phyloP scores from a whole-genome alignment of 495 filamentous ascomycete genomes.

The Lentithecium fluviatile region DNA sequence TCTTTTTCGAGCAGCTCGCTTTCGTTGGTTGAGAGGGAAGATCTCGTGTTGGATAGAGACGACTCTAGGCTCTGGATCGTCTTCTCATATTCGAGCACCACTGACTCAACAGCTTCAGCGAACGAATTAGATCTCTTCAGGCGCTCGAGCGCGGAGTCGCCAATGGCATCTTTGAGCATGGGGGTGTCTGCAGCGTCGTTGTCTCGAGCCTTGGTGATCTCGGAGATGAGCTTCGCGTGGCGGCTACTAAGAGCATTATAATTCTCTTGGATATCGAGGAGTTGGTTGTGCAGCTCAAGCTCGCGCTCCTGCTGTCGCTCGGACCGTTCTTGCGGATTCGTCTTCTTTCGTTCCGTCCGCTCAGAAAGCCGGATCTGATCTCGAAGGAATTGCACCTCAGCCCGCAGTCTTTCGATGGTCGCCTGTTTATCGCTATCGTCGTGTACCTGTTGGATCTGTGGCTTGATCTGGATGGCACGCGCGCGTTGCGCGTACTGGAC shows the following conservation, averaged over 20 bases:
- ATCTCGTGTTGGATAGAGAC: conserved; percentile 84
- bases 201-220: conserved; percentile 83
- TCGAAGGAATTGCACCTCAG: conserved; percentile 89
- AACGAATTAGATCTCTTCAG: conserved; percentile 93
- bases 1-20: conserved; percentile 88
- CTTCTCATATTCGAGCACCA: conserved; percentile 97
- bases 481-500: conserved; percentile 96
- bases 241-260: conserved; percentile 86
- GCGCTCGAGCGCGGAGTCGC: conserved; percentile 80
- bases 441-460: conserved; percentile 83
- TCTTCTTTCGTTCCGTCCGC: conserved; percentile 59
- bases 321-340: conserved; percentile 61
- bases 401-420: conserved; percentile 87
- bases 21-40: conserved; percentile 79
- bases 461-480: conserved; percentile 95
- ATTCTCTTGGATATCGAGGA: conserved; percentile 91
- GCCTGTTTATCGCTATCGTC: conserved; percentile 96
- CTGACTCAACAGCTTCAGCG: conserved; percentile 89
- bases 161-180: conserved; percentile 56
- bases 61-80: conserved; percentile 93
- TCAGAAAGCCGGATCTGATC: conserved; percentile 82
- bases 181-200: conserved; percentile 54
- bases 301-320: conserved; percentile 85
- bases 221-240: conserved; percentile 92
- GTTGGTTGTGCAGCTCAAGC: conserved; percentile 87